These are phyloP conservation scores for Urochloa ruziziensis DNA, from an alignment of 176 grass and related monocot genomes.

Conservation along the genomic window DNA sequence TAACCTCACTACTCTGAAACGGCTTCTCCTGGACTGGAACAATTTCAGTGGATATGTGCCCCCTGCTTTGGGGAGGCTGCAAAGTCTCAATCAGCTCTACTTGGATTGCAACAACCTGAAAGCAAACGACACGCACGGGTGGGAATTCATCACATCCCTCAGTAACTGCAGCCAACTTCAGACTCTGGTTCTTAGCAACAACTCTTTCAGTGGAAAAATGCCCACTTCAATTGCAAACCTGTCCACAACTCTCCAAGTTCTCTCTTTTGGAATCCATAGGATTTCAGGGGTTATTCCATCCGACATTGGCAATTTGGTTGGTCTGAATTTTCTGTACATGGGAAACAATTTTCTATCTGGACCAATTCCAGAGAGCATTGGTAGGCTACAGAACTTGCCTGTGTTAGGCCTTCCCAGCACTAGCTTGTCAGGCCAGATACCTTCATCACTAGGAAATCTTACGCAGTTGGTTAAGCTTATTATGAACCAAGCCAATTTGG, in stretches of 20 bases:
- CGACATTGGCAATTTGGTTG: neutral
- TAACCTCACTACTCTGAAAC: neutral
- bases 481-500: neutral
- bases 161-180: conserved; percentile 18
- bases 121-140: neutral
- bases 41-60: conserved; percentile 4
- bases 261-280: neutral
- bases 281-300: neutral
- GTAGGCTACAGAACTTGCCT: neutral
- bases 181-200: neutral
- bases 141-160: conserved; percentile 30
- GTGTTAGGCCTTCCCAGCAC: neutral
- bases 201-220: conserved; percentile 4
- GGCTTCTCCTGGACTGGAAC: neutral
- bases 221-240: neutral
- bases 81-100: neutral
- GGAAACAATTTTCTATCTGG: neutral
- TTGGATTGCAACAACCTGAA: neutral
- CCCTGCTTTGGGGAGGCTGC: neutral
- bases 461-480: neutral
- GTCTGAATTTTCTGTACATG: neutral
- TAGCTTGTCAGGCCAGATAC: conserved; percentile 16
- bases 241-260: neutral
- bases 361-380: conserved; percentile 6
- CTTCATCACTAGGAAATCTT: conserved; percentile 3